Evolutionary conservation across 2,329 filamentous ascomycete species (phyloP), one percentile per base, ranked within the genome.

Genomic region (Colletotrichum cereale): DNA sequence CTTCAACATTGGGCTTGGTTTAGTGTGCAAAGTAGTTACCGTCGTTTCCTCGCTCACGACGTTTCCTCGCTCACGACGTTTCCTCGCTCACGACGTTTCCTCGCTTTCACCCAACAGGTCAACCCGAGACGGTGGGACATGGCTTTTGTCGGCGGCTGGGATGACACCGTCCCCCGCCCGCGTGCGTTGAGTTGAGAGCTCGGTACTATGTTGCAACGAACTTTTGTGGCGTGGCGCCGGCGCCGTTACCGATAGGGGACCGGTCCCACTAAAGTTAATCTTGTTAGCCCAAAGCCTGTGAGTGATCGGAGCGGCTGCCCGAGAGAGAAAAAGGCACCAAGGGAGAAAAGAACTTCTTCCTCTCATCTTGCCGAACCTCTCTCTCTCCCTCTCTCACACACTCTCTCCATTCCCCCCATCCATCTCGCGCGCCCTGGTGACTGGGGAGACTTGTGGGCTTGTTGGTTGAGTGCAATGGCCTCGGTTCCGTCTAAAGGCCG

Each of bases 181-280:
- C 50, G 18, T 12, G 50, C 58, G n/a, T 34, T 61, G 53, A 62
- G 40, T 48, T 38, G 55, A 26, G 36, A 58, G 31, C 52, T 63
- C 52, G 68, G 52, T 63, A 62, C n/a, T n/a, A n/a, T n/a, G n/a
- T n/a, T n/a, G 42, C 31, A n/a, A 62, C 64, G 36, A 63, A 58
- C 52, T 38, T 48, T 24, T 38, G 69, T 71, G 53, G 68, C 58
- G 68, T 38, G 68, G 52, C 53, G 47, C 57, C 68, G 68, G 68
- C 65, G 58, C 65, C 68, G 68, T 68, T 71, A 29, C 58, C 65
- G 58, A 56, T 53, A 58, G 38, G 65, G 31, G 29, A 53, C 44
- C 29, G 31, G 65, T 12, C 31, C 65, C 69, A 64, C 69, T 60
- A 29, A 55, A 55, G 26, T 40, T 48, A 42, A 71, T 68, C 38